These are phyloP conservation scores for Yamadazyma olivae DNA, from an alignment of 805 yeast genomes.

Conservation along the genomic window DNA sequence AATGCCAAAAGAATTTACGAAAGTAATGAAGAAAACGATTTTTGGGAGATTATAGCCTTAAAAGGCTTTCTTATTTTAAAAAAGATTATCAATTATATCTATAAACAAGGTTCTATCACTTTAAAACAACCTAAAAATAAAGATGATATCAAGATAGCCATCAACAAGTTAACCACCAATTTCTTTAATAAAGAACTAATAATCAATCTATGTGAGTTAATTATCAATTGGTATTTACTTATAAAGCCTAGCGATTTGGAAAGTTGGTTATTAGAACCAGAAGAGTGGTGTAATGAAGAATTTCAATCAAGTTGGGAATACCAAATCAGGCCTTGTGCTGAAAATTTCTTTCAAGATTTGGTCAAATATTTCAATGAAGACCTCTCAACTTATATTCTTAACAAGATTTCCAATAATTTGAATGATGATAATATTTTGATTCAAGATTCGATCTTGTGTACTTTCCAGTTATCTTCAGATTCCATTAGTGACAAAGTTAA, in stretches of 20 bases:
- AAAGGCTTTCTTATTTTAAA: conserved; percentile 65
- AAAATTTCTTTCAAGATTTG: conserved; percentile 75
- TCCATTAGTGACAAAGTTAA: conserved; percentile 65
- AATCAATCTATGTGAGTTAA: conserved; percentile 56
- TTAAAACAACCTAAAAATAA: conserved; percentile 64
- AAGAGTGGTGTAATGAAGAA: conserved; percentile 89
- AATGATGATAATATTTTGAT: conserved; percentile 48
- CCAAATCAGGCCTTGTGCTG: conserved; percentile 84
- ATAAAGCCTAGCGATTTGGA: conserved; percentile 75
- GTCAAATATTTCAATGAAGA: conserved; percentile 59
- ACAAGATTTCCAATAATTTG: conserved; percentile 51
- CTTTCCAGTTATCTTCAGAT: conserved; percentile 74
- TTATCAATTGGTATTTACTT: conserved; percentile 72
- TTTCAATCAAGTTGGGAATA: conserved; percentile 74
- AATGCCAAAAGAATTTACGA: conserved; percentile 67
- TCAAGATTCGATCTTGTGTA: conserved; percentile 78
- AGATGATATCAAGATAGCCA: conserved; percentile 58
- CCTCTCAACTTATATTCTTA: conserved; percentile 52
- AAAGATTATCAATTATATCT: conserved; percentile 56
- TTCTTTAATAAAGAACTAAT: conserved; percentile 60
- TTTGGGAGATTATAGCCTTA: conserved; percentile 76
- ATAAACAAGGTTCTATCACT: conserved; percentile 65
- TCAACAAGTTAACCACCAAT: conserved; percentile 46
- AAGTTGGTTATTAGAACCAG: conserved; percentile 83
- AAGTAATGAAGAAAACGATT: conserved; percentile 52